phyloP scores from a whole-genome alignment of 306 rosid species.

The Nissolia schottii region DNA sequence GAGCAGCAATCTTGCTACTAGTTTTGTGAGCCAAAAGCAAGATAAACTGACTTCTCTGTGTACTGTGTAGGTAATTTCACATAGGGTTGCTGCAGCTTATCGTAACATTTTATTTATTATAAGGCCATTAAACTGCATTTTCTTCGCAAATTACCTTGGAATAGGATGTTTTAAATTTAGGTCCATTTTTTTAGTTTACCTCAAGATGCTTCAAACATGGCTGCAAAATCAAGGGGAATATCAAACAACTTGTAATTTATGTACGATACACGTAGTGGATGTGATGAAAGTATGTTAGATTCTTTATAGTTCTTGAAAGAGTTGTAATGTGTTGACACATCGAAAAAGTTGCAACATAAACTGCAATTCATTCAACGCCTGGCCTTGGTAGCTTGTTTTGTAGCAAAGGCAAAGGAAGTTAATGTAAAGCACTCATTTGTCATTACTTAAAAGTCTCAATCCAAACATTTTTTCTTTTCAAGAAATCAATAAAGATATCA shows the following conservation, averaged over 20 bases:
- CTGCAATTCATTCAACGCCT: not conserved
- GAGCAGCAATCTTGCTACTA: constrained; percentile 9
- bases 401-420: too few relatives aligned
- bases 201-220: not conserved
- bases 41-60: not conserved
- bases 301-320: too few relatives aligned
- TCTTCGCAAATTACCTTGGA: too few relatives aligned
- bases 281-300: too few relatives aligned
- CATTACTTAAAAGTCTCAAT: not conserved
- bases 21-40: constrained; percentile 38
- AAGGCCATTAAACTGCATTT: not conserved
- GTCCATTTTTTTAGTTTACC: not conserved
- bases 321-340: too few relatives aligned
- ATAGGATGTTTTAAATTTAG: not conserved
- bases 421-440: not conserved
- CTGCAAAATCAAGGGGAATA: not conserved
- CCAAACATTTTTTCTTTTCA: not conserved
- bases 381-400: not conserved
- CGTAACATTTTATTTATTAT: not conserved
- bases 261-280: too few relatives aligned
- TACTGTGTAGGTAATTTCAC: constrained; percentile 16
- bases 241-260: too few relatives aligned
- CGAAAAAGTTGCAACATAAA: not conserved
- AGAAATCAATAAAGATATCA: too few relatives aligned
- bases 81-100: not conserved